Evolutionary conservation across 2,329 filamentous ascomycete species (phyloP).

Genomic region (Colletotrichum camelliae): DNA sequence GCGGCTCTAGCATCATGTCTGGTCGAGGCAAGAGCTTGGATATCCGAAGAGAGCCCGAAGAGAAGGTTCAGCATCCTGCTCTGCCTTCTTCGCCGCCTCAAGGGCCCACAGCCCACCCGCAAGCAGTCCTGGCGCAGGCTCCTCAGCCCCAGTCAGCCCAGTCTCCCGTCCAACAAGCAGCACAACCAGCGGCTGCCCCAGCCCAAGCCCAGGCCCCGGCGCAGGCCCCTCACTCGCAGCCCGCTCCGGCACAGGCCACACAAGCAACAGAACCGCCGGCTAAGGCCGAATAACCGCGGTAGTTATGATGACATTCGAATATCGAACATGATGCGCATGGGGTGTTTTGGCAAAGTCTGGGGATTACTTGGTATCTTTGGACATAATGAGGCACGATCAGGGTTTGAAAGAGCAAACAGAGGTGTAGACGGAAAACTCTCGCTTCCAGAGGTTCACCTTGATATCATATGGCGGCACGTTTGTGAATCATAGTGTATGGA

Average conservation of each 20-base stretch:
- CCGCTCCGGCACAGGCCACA: neutral
- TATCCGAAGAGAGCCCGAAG: constrained; percentile 42
- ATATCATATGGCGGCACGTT: constrained; percentile 5
- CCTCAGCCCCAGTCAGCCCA: neutral
- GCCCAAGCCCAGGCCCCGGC: neutral
- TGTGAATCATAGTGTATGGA: constrained; percentile 22
- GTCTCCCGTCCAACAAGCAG: neutral
- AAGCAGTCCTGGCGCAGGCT: neutral
- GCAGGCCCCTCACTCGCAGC: neutral
- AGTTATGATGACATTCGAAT: neutral
- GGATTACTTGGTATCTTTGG: neutral
- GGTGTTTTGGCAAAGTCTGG: neutral
- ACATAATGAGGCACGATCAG: neutral
- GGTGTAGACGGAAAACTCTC: neutral
- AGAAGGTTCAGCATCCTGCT: constrained; percentile 4
- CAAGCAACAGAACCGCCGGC: neutral
- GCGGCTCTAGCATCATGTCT: constrained; percentile 29
- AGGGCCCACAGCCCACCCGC: neutral
- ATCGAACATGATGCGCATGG: neutral
- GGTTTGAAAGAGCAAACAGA: neutral
- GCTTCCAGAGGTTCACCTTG: constrained; percentile 4
- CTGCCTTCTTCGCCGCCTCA: neutral
- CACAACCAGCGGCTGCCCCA: neutral
- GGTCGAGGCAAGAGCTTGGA: constrained; percentile 45
- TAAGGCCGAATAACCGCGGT: neutral